phyloP scores from a whole-genome alignment of 345 rosid genomes.

The Lepidium sativum region DNA sequence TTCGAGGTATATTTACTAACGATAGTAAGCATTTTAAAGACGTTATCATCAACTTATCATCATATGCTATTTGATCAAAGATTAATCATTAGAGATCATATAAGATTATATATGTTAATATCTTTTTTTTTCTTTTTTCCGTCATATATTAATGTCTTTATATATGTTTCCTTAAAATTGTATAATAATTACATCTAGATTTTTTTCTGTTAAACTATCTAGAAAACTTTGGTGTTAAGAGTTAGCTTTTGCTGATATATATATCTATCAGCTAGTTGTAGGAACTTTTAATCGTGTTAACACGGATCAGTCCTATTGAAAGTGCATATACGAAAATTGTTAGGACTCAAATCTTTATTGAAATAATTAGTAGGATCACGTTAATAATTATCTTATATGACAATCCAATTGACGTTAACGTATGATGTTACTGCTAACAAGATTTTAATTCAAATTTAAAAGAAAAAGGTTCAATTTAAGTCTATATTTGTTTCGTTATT shows the following conservation, averaged over 20 bases:
- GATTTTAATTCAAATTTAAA: not conserved
- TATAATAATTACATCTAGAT: too few relatives aligned
- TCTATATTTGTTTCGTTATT: not conserved
- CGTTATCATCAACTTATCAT: too few relatives aligned
- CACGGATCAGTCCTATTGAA: not conserved
- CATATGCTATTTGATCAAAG: too few relatives aligned
- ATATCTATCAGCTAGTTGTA: conserved; percentile 12
- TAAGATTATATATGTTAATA: too few relatives aligned
- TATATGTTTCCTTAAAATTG: not conserved
- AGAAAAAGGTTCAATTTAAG: not conserved
- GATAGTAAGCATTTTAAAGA: too few relatives aligned
- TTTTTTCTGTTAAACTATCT: too few relatives aligned
- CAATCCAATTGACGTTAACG: conserved; percentile 19
- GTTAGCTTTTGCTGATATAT: not conserved
- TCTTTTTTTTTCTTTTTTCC: too few relatives aligned
- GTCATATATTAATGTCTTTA: too few relatives aligned
- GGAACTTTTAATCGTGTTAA: conserved; percentile 1
- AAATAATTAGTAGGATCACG: conserved; percentile 5
- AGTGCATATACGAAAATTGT: not conserved
- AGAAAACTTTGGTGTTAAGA: not conserved
- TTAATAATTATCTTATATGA: conserved; percentile 13
- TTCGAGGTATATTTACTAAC: too few relatives aligned
- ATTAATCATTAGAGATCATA: too few relatives aligned
- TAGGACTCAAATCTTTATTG: not conserved
- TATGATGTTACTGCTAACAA: conserved; percentile 25